Evolutionary conservation across 768 basidiomycete species (phyloP), one percentile per base, ranked within the genome.

Genomic region (Trametes maxima): DNA sequence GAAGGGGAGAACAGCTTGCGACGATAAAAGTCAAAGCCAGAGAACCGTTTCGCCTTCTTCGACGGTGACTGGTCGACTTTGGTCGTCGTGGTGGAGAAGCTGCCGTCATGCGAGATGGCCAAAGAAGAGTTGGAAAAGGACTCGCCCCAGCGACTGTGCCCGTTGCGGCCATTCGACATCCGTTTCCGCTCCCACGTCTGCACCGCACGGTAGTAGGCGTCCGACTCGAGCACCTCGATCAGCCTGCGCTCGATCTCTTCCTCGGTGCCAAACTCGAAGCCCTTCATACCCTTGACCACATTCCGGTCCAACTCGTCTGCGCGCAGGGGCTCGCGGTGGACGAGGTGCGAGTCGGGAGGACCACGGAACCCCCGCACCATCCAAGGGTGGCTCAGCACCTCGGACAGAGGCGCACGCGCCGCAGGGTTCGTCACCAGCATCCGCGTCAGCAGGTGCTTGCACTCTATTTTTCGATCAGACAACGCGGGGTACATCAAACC

Each of bases 391-490:
- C 77, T 78, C 52, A 97, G 82, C 42, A 98, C 90, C 72, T 99
- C 97, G 7, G 81, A 66, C 35, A 99, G 82, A 0, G 91, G 78
- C 2, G 96, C 94, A 58, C 97, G 89, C 51, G 82, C 83, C 0
- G 80, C 72, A n/a, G 96, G 96, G 64, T 90, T 94, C 33, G 94
- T 98, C 63, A 98, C 95, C 40, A 99, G 85, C 95, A 99, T 98
- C 21, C 95, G 85, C 3, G 91, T 90, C 13, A 99, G 80, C 2
- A 98, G 77, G 67, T 92, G 87, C 72, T 97, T 98, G 80, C 97
- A 98, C 76, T 99, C 97, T 94, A 69, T 1, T 16, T 19, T 39
- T n/a, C 47, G 47, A 28, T 63, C 21, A 65, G 58, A 65, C 6
- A 72, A 66, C 43, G 39, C 59, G 49, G 49, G 48, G 10, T 13